Evolutionary conservation across 257 asterid species (phyloP).

Genomic region (Linaria vulgaris): DNA sequence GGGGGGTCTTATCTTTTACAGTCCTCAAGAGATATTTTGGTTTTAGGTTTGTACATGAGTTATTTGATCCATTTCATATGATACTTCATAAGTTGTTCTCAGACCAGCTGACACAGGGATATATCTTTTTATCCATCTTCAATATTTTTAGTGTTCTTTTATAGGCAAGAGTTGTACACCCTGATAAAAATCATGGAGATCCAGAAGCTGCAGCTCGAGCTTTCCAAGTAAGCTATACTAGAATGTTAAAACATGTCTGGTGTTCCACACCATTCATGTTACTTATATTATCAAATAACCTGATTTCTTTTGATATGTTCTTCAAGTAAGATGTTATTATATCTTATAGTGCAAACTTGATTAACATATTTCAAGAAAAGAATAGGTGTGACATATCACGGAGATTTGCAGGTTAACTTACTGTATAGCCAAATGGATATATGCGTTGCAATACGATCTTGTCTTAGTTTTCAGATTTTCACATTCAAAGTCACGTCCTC

Average conservation of each 20-base stretch:
- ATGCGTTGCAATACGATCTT: neutral
- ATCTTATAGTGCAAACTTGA: too few species aligned
- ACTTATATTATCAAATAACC: neutral
- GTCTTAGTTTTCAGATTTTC: neutral
- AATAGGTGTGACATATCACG: neutral
- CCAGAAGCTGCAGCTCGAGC: constrained; percentile 70
- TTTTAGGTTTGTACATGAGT: neutral
- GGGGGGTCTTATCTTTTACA: neutral
- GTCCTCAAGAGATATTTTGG: neutral
- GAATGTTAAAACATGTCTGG: constrained; percentile 7
- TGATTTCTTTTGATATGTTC: too few species aligned
- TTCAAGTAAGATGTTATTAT: too few species aligned
- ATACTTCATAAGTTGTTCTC: neutral
- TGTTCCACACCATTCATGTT: neutral
- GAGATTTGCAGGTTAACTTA: neutral
- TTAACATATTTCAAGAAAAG: neutral
- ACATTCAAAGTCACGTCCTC: constrained; percentile 3
- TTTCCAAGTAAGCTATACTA: constrained; percentile 55
- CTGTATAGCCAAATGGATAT: neutral
- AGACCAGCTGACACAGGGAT: neutral
- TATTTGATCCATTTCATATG: neutral
- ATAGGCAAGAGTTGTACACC: constrained; percentile 80
- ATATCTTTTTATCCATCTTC: neutral
- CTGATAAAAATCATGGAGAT: constrained; percentile 81
- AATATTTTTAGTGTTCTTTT: constrained; percentile 17